Percentiles rank a stretch among this genome's conserved stretches.
Conservation (phyloP, 2,329 filamentous ascomycete genomes). For the Fusarium luffae region DNA sequence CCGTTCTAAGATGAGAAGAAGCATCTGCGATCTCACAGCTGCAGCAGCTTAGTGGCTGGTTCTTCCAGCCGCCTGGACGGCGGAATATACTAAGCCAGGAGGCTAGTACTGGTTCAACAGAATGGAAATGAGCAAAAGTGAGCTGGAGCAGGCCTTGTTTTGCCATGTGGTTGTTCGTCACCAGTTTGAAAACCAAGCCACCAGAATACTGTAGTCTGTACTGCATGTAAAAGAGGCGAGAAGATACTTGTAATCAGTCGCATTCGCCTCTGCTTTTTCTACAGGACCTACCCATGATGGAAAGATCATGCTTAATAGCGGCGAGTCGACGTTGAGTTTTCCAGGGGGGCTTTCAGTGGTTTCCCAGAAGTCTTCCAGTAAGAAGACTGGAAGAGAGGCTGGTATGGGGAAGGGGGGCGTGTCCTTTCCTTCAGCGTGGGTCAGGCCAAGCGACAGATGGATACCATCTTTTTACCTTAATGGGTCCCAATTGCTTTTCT, state of each 20-base stretch:
- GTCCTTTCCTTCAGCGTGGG: slow-evolving; percentile 9
- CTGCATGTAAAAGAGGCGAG: neutral
- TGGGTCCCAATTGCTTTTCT: slow-evolving; percentile 2
- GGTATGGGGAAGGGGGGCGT: slow-evolving; percentile 11
- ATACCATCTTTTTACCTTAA: slow-evolving; percentile 15
- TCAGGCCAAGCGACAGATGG: slow-evolving; percentile 3
- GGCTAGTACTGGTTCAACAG: slow-evolving; percentile 16
- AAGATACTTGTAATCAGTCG: neutral
- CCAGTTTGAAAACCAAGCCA: neutral
- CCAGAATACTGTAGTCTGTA: neutral
- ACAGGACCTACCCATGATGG: slow-evolving; percentile 14
- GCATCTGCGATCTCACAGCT: neutral
- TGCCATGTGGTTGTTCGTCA: neutral
- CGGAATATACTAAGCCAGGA: slow-evolving; percentile 6
- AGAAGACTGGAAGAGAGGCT: slow-evolving; percentile 8
- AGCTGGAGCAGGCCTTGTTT: slow-evolving; percentile 8
- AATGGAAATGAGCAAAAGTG: slow-evolving; percentile 12
- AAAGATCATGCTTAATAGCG: slow-evolving; percentile 14
- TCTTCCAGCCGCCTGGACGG: slow-evolving; percentile 23
- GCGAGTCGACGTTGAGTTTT: slow-evolving; percentile 7
- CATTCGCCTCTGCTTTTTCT: slow-evolving; percentile 6
- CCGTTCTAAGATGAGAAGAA: slow-evolving; percentile 3
- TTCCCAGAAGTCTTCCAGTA: slow-evolving; percentile 11
- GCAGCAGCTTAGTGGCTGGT: slow-evolving; percentile 18
- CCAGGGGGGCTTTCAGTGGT: slow-evolving; percentile 14